A percentile compares a stretch with the other conserved stretches of the same genome.
Conservation (phyloP, 805 yeast species). For the Saccharomycopsis selenospora region DNA sequence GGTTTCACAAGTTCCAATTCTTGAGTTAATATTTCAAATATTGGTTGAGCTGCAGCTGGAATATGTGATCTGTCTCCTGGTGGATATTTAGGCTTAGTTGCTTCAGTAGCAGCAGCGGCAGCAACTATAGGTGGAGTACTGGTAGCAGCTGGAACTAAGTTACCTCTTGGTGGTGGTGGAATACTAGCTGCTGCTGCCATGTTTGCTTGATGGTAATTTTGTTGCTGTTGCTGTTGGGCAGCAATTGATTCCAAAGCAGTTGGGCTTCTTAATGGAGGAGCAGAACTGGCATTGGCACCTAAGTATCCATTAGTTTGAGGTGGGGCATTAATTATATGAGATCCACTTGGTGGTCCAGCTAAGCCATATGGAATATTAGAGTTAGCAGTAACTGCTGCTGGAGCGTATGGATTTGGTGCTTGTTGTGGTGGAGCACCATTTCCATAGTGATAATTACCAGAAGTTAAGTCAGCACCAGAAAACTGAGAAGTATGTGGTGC, state of each 20-base stretch:
- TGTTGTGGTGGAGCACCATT: slow-evolving; percentile 7
- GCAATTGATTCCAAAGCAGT: slow-evolving; percentile 25
- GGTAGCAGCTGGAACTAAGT: slow-evolving; percentile 22
- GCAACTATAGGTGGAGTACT: slow-evolving; percentile 23
- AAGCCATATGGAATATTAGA: slow-evolving; percentile 37
- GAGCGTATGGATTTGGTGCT: slow-evolving; percentile 24
- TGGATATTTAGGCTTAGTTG: slow-evolving; percentile 35
- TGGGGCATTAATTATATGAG: background rate
- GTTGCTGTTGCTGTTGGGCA: slow-evolving; percentile 25
- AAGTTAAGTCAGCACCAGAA: background rate
- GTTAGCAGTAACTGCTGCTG: no score
- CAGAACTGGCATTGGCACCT: slow-evolving; percentile 22
- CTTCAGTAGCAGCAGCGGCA: slow-evolving; percentile 19
- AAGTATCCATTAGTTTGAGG: slow-evolving; percentile 18
- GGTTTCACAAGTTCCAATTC: slow-evolving; percentile 62
- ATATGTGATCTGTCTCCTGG: slow-evolving; percentile 65
- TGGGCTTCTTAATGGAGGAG: slow-evolving; percentile 20
- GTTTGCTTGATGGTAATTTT: background rate
- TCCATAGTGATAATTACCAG: background rate
- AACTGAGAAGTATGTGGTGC: slow-evolving; percentile 7
- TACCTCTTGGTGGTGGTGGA: slow-evolving; percentile 26
- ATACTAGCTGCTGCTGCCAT: slow-evolving; percentile 21
- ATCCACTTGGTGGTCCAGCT: slow-evolving; percentile 23
- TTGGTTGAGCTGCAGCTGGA: slow-evolving; percentile 48
- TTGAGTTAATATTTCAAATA: slow-evolving; percentile 47